Evolutionary conservation across 495 filamentous ascomycete genomes (phyloP), one percentile per base, ranked within the genome.

Genomic region (Hypoxylon perforatum): DNA sequence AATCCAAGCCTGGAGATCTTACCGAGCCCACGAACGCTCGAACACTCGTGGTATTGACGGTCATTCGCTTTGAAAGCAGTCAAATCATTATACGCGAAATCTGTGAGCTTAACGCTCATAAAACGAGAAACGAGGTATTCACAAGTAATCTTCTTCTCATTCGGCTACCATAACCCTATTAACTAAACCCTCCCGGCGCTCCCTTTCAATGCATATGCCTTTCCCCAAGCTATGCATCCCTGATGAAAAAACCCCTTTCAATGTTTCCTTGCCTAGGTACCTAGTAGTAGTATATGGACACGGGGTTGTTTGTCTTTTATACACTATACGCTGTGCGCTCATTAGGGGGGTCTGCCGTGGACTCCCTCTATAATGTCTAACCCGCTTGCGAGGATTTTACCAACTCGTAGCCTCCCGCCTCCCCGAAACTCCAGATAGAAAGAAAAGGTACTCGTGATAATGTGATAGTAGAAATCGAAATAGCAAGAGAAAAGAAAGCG

Each of bases 131-230:
- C n/a, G n/a, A 42, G 1, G n/a, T 17, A 17, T 15, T 42, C 17
- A n/a, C 15, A 15, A 17, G 14, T 42, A 42, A 15, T 42, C 39
- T 42, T 42, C 39, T 42, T 59, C 19, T 55, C 56, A 42, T 59
- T 50, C 21, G 11, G 53, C 28, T 61, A 61, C 53, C 58, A 55
- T 25, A 58, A 60, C 38, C 62, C 42, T 47, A 61, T 50, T 36
- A 35, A 28, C 3, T 7, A 3, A 3, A 3, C 25, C 25, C 7
- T 28, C 25, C 25, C 25, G 7, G 25, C 25, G 25, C 30, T 41
- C 35, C n/a, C n/a, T n/a, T n/a, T n/a, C 44, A 12, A 49, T 49
- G 45, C 45, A 58, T 14, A 50, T 60, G 47, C 46, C n/a, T n/a
- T n/a, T n/a, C n/a, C n/a, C n/a, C n/a, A n/a, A n/a, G n/a, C n/a